Conservation (phyloP, 139 green algal genomes). For the Micractinium conductrix region DNA sequence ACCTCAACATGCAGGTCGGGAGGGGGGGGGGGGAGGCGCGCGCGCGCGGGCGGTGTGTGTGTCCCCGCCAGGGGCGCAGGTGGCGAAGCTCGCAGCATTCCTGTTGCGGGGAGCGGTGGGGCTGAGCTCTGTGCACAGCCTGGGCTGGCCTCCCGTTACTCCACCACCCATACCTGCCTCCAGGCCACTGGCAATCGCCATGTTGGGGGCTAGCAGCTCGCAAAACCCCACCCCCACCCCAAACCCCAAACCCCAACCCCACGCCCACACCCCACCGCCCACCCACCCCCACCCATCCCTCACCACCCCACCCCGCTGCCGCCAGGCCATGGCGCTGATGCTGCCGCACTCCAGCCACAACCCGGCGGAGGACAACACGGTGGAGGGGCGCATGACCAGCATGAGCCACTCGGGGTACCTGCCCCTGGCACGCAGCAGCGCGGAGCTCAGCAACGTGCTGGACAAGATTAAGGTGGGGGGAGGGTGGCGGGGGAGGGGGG, state of each 20-base stretch:
- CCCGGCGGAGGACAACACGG: constrained; percentile 39
- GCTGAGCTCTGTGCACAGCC: no score
- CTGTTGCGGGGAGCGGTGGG: neutral
- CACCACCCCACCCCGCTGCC: neutral
- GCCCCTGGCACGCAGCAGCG: constrained; percentile 30
- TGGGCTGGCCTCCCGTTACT: no score
- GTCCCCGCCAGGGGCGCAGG: no score
- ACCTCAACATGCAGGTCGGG: constrained; percentile 45
- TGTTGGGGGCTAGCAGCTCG: no score
- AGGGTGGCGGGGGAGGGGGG: no score
- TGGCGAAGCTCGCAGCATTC: neutral
- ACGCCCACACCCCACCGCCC: no score
- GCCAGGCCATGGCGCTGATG: constrained; percentile 50
- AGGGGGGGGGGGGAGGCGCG: neutral
- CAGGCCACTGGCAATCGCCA: no score
- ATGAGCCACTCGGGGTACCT: constrained; percentile 32
- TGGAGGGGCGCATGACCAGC: constrained; percentile 33
- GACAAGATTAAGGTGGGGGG: constrained; percentile 45
- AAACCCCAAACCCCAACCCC: no score
- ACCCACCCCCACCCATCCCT: neutral
- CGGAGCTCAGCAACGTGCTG: constrained; percentile 39
- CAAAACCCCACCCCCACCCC: no score
- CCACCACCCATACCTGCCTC: no score
- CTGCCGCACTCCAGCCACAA: constrained; percentile 35
- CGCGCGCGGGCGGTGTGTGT: no score